Evolutionary conservation across 371 early-diverging fungal species (phyloP).

Genomic region (Funneliformis caledonium): DNA sequence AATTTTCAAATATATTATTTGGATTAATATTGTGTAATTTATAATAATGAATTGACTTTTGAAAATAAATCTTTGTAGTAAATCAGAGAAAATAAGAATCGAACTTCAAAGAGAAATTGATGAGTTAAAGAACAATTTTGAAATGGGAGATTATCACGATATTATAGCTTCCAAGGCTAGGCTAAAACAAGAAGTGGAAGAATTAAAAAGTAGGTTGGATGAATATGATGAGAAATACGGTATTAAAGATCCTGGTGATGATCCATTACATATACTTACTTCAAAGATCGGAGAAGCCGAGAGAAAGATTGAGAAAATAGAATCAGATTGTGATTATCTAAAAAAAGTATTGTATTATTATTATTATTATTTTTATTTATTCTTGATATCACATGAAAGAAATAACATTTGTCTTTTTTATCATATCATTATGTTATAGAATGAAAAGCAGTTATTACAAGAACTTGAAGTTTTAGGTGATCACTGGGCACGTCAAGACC

Average conservation of each 20-base stretch:
- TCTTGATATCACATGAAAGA: not conserved
- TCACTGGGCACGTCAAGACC: slow-evolving; percentile 1
- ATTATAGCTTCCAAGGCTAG: not conserved
- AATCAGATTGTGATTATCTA: not conserved
- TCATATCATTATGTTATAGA: not conserved
- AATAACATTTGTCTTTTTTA: not conserved
- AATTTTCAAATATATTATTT: too few species aligned
- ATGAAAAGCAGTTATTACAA: not conserved
- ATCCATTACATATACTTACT: slow-evolving; percentile 32
- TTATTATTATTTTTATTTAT: not conserved
- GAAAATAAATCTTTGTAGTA: slow-evolving; percentile 4
- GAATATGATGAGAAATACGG: slow-evolving; percentile 37
- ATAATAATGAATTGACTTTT: not conserved
- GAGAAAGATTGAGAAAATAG: slow-evolving; percentile 6
- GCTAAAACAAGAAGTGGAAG: slow-evolving; percentile 15
- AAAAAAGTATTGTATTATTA: slow-evolving; percentile 3
- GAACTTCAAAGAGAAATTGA: slow-evolving; percentile 12
- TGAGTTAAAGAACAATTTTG: not conserved
- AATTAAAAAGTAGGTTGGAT: slow-evolving; percentile 10
- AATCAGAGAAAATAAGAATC: slow-evolving; percentile 18
- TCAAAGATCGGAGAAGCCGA: slow-evolving; percentile 20
- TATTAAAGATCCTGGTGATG: slow-evolving; percentile 30
- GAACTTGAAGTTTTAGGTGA: slow-evolving; percentile 8
- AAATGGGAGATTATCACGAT: slow-evolving; percentile 2
- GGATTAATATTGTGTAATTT: not conserved